Conservation (phyloP, 2,329 filamentous ascomycete genomes). For the Aquanectria penicillioides region DNA sequence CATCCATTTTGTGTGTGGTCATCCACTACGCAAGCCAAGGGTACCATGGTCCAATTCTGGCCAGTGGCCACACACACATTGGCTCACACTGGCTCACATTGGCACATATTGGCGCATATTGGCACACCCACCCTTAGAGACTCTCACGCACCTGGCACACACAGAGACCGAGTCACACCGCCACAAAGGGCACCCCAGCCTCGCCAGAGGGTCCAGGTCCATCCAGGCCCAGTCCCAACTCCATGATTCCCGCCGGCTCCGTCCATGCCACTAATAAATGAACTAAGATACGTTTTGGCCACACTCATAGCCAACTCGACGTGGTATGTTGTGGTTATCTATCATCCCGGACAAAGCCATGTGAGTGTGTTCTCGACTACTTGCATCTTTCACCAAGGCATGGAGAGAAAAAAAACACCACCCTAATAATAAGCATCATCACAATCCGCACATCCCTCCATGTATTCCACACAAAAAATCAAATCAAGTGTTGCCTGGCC, state of each 20-base stretch:
- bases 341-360: no score
- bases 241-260: neutral
- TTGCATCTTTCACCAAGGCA: no score
- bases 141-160: no score
- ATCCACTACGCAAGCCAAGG: neutral
- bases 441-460: neutral
- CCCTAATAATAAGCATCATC: neutral
- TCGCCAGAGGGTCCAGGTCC: neutral
- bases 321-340: no score
- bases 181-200: constrained; percentile 4
- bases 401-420: neutral
- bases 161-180: neutral
- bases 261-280: no score
- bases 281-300: no score
- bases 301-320: no score
- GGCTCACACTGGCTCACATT: no score
- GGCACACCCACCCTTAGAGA: neutral
- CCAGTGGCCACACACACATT: constrained; percentile 1
- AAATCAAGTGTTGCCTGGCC: constrained; percentile 1
- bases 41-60: neutral
- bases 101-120: no score
- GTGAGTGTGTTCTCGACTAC: no score
- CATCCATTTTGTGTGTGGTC: no score
- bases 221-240: neutral
- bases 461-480: constrained; percentile 1